Evolutionary conservation across 768 basidiomycete genomes (phyloP).

Genomic region (Lanmaoa pseudosensibilis): DNA sequence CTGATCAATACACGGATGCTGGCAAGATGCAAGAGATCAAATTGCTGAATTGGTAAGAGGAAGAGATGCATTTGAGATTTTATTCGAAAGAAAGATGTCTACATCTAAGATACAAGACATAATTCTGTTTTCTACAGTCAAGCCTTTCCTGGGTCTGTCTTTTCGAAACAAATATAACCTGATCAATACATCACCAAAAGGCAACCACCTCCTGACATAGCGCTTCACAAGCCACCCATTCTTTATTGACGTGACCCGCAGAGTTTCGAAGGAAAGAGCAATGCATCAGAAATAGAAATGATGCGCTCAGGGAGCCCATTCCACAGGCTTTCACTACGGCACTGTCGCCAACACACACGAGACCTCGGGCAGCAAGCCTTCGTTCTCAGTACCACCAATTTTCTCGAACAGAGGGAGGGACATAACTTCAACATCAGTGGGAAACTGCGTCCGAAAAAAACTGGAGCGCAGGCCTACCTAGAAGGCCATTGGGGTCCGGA

Average conservation of each 20-base stretch:
- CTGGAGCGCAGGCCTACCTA: constrained; percentile 47
- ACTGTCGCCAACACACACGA: too few species aligned
- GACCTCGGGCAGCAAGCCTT: constrained; percentile 30
- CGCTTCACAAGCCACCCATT: constrained; percentile 11
- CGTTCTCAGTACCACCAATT: constrained; percentile 33
- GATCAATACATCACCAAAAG: constrained; percentile 24
- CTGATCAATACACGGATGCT: too few species aligned
- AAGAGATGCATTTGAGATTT: not conserved
- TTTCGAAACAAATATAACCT: constrained; percentile 4
- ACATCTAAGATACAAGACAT: constrained; percentile 14
- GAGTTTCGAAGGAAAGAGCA: not conserved
- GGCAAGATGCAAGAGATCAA: too few species aligned
- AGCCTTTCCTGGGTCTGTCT: constrained; percentile 7
- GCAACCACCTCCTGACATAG: constrained; percentile 18
- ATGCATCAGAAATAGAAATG: not conserved
- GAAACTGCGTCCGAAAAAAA: not conserved
- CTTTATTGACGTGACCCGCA: constrained; percentile 3
- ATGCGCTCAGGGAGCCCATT: constrained; percentile 34
- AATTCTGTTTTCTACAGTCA: constrained; percentile 9
- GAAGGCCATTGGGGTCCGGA: too few species aligned
- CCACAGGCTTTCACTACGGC: constrained; percentile 36
- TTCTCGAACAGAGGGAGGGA: constrained; percentile 59
- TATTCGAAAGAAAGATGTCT: not conserved
- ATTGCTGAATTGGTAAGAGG: not conserved
- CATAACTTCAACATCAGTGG: constrained; percentile 50